These are phyloP conservation scores for Cladophialophora immunda DNA, from an alignment of 2,329 filamentous ascomycete species.

Conservation along the genomic window DNA sequence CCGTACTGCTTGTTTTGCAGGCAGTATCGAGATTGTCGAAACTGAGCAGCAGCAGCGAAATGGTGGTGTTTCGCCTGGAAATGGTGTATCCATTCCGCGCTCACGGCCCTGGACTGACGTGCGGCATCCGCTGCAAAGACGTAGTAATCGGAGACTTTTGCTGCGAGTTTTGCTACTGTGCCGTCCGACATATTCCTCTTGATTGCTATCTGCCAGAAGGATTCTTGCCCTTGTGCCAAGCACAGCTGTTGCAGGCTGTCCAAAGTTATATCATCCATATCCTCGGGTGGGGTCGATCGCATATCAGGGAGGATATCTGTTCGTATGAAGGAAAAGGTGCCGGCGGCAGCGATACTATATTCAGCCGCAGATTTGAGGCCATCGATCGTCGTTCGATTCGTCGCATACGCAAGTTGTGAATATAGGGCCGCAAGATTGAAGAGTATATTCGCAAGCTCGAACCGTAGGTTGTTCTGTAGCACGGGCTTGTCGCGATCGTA, in stretches of 20 bases:
- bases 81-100: conserved; percentile 96
- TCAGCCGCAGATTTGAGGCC: conserved; percentile 88
- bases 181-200: conserved; percentile 93
- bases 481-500: conserved; percentile 73
- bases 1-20: conserved; percentile 94
- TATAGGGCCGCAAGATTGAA: conserved; percentile 95
- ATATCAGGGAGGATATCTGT: conserved; percentile 81
- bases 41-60: conserved; percentile 95
- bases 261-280: conserved; percentile 91
- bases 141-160: conserved; percentile 91
- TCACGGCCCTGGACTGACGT: conserved; percentile 87
- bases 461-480: conserved; percentile 72
- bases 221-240: conserved; percentile 93
- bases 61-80: conserved; percentile 97
- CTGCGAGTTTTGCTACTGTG: conserved; percentile 88
- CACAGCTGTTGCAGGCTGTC: conserved; percentile 84
- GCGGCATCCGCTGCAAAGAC: conserved; percentile 83
- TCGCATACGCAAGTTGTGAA: conserved; percentile 85
- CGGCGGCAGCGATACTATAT: conserved; percentile 88
- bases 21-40: conserved; percentile 86
- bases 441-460: conserved; percentile 90
- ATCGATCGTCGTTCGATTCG: conserved; percentile 79
- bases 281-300: conserved; percentile 84
- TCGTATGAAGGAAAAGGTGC: conserved; percentile 81
- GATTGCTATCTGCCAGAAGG: conserved; percentile 97